phyloP scores from a whole-genome alignment of 2,329 filamentous ascomycete genomes.

The Calonectria pseudoreteaudii region DNA sequence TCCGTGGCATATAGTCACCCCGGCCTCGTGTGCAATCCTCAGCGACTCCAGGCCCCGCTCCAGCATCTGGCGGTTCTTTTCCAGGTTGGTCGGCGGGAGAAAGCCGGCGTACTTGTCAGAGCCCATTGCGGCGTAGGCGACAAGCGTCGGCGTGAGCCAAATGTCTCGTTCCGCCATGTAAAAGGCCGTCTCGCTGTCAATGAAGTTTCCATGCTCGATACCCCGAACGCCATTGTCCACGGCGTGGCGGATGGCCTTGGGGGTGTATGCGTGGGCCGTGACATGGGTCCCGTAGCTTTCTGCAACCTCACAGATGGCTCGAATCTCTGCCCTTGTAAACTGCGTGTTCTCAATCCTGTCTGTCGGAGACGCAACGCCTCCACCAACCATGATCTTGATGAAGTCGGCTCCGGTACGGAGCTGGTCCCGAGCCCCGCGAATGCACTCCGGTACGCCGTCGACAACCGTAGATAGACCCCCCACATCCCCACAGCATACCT shows the following conservation, averaged over 20 bases:
- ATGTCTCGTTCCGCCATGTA: slow-evolving; percentile 61
- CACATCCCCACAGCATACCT: slow-evolving; percentile 52
- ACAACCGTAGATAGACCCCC: slow-evolving; percentile 57
- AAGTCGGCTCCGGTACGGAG: slow-evolving; percentile 68
- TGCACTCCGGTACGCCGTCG: slow-evolving; percentile 66
- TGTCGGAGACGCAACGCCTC: slow-evolving; percentile 66
- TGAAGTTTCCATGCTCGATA: slow-evolving; percentile 60
- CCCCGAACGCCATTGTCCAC: slow-evolving; percentile 66
- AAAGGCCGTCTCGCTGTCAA: slow-evolving; percentile 55
- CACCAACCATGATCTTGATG: slow-evolving; percentile 70
- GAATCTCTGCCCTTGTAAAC: slow-evolving; percentile 66
- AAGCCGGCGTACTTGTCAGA: slow-evolving; percentile 55
- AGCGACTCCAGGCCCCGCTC: slow-evolving; percentile 57
- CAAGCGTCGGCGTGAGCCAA: slow-evolving; percentile 65
- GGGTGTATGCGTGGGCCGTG: slow-evolving; percentile 68
- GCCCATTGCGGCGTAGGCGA: slow-evolving; percentile 63
- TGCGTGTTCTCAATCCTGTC: slow-evolving; percentile 65
- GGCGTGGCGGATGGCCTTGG: slow-evolving; percentile 63
- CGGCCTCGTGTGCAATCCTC: slow-evolving; percentile 61
- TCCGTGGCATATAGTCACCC: slow-evolving; percentile 66
- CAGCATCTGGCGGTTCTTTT: slow-evolving; percentile 63
- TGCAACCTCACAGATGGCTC: slow-evolving; percentile 64
- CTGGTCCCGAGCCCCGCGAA: slow-evolving; percentile 64
- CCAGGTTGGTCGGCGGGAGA: slow-evolving; percentile 54
- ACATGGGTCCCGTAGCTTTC: slow-evolving; percentile 62